phyloP scores from a whole-genome alignment of 192 early-diverging fungal species.

The Gonapodya sp. region DNA sequence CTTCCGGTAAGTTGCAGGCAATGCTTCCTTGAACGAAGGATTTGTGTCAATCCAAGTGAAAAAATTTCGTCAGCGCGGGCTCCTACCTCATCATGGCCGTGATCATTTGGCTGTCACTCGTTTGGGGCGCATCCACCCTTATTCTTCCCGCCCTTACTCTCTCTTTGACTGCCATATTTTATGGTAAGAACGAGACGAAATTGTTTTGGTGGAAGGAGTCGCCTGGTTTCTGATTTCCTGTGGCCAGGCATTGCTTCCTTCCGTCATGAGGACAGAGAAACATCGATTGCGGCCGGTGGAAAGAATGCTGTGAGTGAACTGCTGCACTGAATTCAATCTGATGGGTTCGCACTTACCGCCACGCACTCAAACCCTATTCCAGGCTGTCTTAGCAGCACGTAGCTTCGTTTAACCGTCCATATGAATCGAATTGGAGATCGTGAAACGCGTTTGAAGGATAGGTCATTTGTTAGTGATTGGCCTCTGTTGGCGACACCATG shows the following conservation, averaged over 20 bases:
- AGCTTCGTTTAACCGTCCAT: neutral
- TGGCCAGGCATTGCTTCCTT: neutral
- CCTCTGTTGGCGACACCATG: too few relatives aligned
- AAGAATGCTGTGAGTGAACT: neutral
- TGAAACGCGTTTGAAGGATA: too few relatives aligned
- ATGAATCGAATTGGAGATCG: neutral
- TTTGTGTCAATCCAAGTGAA: neutral
- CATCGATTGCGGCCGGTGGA: neutral
- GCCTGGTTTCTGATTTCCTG: neutral
- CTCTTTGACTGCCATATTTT: neutral
- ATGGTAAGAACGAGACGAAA: neutral
- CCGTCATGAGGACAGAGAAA: neutral
- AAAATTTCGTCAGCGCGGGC: neutral
- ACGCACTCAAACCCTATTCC: neutral
- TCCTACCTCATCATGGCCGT: neutral
- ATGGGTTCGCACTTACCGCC: too few relatives aligned
- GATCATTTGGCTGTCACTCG: neutral
- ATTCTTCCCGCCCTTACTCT: neutral
- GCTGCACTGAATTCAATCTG: too few relatives aligned
- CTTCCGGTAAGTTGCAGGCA: neutral
- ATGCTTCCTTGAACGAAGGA: neutral
- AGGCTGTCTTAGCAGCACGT: neutral
- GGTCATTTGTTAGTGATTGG: too few relatives aligned
- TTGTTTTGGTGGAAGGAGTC: neutral
- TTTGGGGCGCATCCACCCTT: neutral